These are phyloP conservation scores for Casuarina glauca DNA, from an alignment of 306 rosid genomes.

Conservation along the genomic window DNA sequence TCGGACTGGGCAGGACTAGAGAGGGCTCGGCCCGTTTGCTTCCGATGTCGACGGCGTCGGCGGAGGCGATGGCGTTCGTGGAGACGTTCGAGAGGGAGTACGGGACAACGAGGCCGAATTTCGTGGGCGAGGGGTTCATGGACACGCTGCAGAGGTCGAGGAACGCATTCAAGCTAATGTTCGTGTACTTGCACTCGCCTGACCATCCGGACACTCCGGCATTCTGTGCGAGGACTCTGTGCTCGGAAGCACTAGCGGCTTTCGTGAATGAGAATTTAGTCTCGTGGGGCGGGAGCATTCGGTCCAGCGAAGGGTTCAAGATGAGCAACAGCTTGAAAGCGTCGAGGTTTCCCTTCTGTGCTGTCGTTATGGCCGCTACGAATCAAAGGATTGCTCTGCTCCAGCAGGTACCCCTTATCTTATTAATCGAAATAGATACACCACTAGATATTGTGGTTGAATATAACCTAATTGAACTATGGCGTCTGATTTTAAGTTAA, in stretches of 20 bases:
- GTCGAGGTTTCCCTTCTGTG: constrained; percentile 88
- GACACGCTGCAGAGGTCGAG: constrained; percentile 88
- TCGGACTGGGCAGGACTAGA: constrained; percentile 53
- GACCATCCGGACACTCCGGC: constrained; percentile 88
- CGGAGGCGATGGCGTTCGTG: constrained; percentile 71
- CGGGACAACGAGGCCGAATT: constrained; percentile 58
- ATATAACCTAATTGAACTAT: no score
- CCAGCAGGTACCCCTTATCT: constrained; percentile 62
- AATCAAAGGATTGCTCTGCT: constrained; percentile 93
- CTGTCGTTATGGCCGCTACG: constrained; percentile 86
- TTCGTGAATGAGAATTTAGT: constrained; percentile 88
- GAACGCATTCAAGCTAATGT: constrained; percentile 66
- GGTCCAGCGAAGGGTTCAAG: constrained; percentile 94
- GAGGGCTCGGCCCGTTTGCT: constrained; percentile 56
- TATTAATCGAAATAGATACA: neutral
- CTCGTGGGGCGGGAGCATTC: constrained; percentile 92
- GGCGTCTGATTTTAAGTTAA: neutral
- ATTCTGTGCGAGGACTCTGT: constrained; percentile 82
- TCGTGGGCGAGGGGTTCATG: constrained; percentile 83
- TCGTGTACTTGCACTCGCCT: constrained; percentile 92
- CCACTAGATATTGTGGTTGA: neutral
- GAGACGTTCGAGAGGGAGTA: constrained; percentile 75
- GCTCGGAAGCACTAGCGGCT: constrained; percentile 54
- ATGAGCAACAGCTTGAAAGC: constrained; percentile 98
- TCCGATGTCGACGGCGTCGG: constrained; percentile 56